A percentile compares a stretch with the other conserved stretches of the same genome.
These are phyloP conservation scores for Globisporangium splendens DNA, from an alignment of 352 stramenopile genomes.

Conservation along the genomic window DNA sequence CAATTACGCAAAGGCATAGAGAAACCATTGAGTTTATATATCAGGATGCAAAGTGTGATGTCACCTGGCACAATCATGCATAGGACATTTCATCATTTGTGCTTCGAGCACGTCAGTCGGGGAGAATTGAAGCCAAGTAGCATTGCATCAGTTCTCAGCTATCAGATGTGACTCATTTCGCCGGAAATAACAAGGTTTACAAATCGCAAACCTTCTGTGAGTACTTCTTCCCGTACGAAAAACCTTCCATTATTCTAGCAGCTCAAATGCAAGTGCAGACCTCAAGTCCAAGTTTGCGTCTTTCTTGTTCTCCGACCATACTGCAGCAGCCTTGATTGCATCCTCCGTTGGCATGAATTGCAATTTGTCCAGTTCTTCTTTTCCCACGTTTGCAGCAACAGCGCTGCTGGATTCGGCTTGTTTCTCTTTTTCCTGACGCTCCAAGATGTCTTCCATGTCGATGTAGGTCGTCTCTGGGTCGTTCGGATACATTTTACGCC, in stretches of 20 bases:
- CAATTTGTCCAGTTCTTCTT: constrained; percentile 12
- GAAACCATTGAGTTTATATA: neutral
- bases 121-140: no score
- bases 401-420: constrained; percentile 1
- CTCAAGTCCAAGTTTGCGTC: constrained; percentile 33
- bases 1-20: constrained; percentile 80
- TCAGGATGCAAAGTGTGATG: no score
- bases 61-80: no score
- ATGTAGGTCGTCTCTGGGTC: constrained; percentile 77
- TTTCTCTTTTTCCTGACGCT: constrained; percentile 35
- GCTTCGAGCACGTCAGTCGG: no score
- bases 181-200: no score
- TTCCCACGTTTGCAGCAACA: constrained; percentile 10
- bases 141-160: no score
- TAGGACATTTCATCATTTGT: no score
- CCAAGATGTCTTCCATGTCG: constrained; percentile 67
- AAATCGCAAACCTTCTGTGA: no score
- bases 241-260: constrained; percentile 32
- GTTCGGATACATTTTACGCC: constrained; percentile 76
- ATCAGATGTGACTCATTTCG: neutral
- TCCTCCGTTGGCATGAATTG: constrained; percentile 30
- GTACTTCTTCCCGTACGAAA: no score
- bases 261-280: constrained; percentile 65
- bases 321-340: constrained; percentile 36
- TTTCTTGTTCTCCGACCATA: constrained; percentile 46